Conservation (phyloP, 495 filamentous ascomycete species). For the Penicillium chermesinum region DNA sequence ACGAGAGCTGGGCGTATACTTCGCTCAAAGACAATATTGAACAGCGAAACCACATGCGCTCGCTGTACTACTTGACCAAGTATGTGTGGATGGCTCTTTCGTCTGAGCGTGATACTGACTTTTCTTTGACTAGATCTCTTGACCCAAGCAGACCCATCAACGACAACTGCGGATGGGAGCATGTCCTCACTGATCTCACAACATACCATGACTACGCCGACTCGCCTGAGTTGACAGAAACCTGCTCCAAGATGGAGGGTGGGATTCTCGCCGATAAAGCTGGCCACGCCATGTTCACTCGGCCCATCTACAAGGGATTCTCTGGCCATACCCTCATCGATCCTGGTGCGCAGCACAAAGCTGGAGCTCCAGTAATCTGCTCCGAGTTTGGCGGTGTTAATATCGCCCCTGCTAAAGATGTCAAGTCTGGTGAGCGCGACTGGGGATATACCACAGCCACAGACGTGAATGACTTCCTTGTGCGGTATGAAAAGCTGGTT, state of each 20-base stretch:
- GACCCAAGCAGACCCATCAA: conserved; percentile 56
- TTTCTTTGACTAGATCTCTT: conserved; percentile 29
- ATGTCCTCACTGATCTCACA: conserved; percentile 52
- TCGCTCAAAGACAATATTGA: conserved; percentile 44
- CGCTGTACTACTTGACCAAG: conserved; percentile 56
- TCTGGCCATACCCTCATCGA: conserved; percentile 28
- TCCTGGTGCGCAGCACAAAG: conserved; percentile 36
- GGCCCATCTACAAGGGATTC: conserved; percentile 27
- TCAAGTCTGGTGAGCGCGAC: conserved; percentile 20
- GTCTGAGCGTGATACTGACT: neutral
- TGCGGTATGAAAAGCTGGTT: conserved; percentile 29
- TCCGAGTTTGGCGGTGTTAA: conserved; percentile 58
- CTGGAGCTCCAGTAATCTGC: conserved; percentile 51
- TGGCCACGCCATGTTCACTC: conserved; percentile 45
- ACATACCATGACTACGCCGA: conserved; percentile 60
- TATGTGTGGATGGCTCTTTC: conserved; percentile 24
- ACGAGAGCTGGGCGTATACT: conserved; percentile 58
- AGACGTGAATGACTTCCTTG: conserved; percentile 29
- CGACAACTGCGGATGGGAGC: conserved; percentile 63
- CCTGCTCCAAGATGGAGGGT: conserved; percentile 38
- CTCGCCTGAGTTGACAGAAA: conserved; percentile 38
- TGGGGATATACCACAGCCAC: conserved; percentile 39
- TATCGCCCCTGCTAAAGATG: conserved; percentile 41
- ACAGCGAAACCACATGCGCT: conserved; percentile 54
- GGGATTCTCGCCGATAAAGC: conserved; percentile 43